These are phyloP conservation scores for Lanmaoa rubissima DNA, from an alignment of 768 basidiomycete genomes.

Conservation along the genomic window DNA sequence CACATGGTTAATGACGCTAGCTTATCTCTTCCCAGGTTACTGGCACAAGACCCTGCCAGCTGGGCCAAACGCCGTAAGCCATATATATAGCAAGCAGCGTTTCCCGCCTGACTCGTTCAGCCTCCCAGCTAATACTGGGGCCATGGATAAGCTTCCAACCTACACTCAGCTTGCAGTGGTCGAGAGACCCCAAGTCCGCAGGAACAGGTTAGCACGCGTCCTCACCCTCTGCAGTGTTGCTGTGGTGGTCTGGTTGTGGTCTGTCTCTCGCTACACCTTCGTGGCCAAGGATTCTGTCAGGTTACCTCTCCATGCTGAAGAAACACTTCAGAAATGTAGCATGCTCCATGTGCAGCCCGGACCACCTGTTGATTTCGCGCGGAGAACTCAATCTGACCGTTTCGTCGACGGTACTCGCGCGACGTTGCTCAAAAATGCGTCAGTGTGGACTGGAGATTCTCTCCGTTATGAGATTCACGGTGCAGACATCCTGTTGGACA, in stretches of 20 bases:
- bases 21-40: slow-evolving; percentile 3
- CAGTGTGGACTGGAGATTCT: slow-evolving; percentile 50
- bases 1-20: background rate
- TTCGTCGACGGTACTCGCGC: slow-evolving; percentile 38
- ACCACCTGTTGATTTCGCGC: slow-evolving; percentile 34
- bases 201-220: slow-evolving; percentile 13
- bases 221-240: slow-evolving; percentile 19
- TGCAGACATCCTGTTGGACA: slow-evolving; percentile 42
- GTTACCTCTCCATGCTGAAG: slow-evolving; percentile 30
- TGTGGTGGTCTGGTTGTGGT: slow-evolving; percentile 19
- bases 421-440: slow-evolving; percentile 45
- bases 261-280: slow-evolving; percentile 15
- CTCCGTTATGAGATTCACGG: slow-evolving; percentile 35
- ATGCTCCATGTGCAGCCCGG: slow-evolving; percentile 37
- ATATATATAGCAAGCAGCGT: background rate
- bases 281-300: slow-evolving; percentile 10
- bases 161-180: slow-evolving; percentile 4
- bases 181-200: slow-evolving; percentile 11
- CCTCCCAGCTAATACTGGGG: background rate
- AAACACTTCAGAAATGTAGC: slow-evolving; percentile 34
- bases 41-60: background rate
- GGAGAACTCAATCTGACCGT: slow-evolving; percentile 37
- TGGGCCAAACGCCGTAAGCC: background rate
- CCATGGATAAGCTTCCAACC: slow-evolving; percentile 31
- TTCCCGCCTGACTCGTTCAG: background rate